Evolutionary conservation across 495 filamentous ascomycete species (phyloP).

Genomic region (Cairneyella variabilis): DNA sequence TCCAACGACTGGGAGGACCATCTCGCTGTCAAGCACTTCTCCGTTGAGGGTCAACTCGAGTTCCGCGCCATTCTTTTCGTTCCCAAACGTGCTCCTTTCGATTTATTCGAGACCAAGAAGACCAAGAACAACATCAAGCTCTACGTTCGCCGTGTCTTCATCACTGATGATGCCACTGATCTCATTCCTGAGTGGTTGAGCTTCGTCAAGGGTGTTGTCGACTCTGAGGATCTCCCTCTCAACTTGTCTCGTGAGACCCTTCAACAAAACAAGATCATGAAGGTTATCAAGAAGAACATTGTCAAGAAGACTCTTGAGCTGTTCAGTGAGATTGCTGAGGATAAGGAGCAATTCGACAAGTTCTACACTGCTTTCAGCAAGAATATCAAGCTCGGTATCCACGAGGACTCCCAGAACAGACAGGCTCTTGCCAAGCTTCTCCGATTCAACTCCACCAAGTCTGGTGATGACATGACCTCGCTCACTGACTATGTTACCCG

Average conservation of each 20-base stretch:
- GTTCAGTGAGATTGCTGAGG: conserved; percentile 97
- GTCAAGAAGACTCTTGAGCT: conserved; percentile 99
- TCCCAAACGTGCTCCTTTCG: conserved; percentile 98
- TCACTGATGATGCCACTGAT: conserved; percentile 98
- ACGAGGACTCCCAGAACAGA: conserved; percentile 99
- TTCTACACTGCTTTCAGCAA: conserved; percentile 99
- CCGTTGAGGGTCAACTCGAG: conserved; percentile 99
- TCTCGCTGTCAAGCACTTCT: conserved; percentile 99
- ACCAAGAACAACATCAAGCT: conserved; percentile 99
- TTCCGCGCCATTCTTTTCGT: conserved; percentile 99
- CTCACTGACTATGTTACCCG: conserved; percentile 95
- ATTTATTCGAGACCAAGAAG: conserved; percentile 99
- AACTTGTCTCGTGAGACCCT: conserved; percentile 99
- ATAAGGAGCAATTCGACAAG: conserved; percentile 99
- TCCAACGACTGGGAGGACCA: conserved; percentile 99
- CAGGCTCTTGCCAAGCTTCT: conserved; percentile 92
- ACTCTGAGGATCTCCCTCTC: conserved; percentile 97
- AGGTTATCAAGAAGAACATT: conserved; percentile 99
- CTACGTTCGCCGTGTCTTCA: conserved; percentile 99
- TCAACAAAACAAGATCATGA: conserved; percentile 99
- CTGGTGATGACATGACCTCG: conserved; percentile 91
- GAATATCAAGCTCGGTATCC: conserved; percentile 99
- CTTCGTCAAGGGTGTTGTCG: conserved; percentile 99
- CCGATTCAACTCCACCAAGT: conserved; percentile 98
- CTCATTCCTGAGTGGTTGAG: conserved; percentile 98